A percentile compares a stretch with the other conserved stretches of the same genome.
Evolutionary conservation across 2,329 filamentous ascomycete species (phyloP).

Genomic region (Cylindrodendrum hubeiense): DNA sequence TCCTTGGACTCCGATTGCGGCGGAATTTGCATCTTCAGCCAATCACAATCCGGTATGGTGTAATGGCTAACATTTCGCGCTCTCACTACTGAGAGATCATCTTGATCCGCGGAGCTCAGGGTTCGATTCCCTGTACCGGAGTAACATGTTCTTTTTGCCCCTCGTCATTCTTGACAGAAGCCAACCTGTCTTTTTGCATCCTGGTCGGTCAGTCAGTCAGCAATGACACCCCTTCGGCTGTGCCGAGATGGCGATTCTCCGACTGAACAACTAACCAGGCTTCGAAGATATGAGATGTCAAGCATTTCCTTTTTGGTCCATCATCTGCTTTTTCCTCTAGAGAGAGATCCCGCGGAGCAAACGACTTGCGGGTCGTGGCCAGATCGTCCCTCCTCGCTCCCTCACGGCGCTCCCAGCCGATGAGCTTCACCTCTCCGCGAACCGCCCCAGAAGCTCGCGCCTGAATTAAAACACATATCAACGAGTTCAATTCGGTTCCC

Average conservation of each 20-base stretch:
- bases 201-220: no score
- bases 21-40: not conserved
- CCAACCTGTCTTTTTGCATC: not conserved
- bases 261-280: not conserved
- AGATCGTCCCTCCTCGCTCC: not conserved
- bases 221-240: not conserved
- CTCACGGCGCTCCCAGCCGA: not conserved
- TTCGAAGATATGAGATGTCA: not conserved
- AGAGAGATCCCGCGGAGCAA: not conserved
- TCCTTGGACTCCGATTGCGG: not conserved
- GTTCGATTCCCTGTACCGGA: slow-evolving; percentile 46
- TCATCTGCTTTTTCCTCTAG: not conserved
- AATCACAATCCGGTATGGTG: slow-evolving; percentile 4
- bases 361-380: not conserved
- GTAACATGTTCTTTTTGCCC: no score
- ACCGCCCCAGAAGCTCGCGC: not conserved
- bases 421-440: not conserved
- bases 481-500: not conserved
- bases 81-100: slow-evolving; percentile 36
- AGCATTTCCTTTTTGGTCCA: not conserved
- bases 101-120: slow-evolving; percentile 41
- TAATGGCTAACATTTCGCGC: slow-evolving; percentile 42
- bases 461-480: not conserved
- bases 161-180: not conserved
- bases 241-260: not conserved